These are phyloP conservation scores for Mycothermus thermophilus DNA, from an alignment of 495 filamentous ascomycete species.

Conservation along the genomic window DNA sequence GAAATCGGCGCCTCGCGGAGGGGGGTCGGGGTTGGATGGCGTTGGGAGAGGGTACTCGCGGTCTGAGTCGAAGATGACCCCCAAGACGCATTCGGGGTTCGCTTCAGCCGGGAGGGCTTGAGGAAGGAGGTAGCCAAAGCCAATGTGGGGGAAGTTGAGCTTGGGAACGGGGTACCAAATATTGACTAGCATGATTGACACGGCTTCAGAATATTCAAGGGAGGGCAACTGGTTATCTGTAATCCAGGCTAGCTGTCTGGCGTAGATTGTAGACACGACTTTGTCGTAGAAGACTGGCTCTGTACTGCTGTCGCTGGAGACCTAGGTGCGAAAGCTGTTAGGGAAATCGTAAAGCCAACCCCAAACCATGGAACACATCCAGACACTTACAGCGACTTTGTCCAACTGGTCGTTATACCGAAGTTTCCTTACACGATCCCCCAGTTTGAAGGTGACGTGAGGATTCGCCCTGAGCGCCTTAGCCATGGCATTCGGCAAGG, in stretches of 20 bases:
- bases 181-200: conserved; percentile 84
- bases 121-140: conserved; percentile 82
- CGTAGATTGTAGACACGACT: conserved; percentile 58
- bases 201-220: conserved; percentile 43
- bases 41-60: conserved; percentile 26
- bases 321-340: too few relatives aligned
- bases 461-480: conserved; percentile 27
- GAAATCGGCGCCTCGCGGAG: conserved; percentile 34
- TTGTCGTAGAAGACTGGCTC: conserved; percentile 35
- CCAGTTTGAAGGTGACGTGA: conserved; percentile 41
- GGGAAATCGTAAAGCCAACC: too few relatives aligned
- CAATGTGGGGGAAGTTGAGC: conserved; percentile 44
- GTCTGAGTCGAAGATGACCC: conserved; percentile 82
- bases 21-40: conserved; percentile 4
- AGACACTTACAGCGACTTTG: conserved; percentile 8
- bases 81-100: conserved; percentile 76
- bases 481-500: conserved; percentile 36
- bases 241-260: conserved; percentile 30
- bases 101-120: conserved; percentile 52
- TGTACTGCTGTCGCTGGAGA: conserved; percentile 13
- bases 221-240: conserved; percentile 34
- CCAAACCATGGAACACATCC: too few relatives aligned
- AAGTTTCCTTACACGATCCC: conserved; percentile 26
- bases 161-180: conserved; percentile 59
- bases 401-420: conserved; percentile 7